phyloP scores from a whole-genome alignment of 1,284 basidiomycete species.

The Puccinia triticina region DNA sequence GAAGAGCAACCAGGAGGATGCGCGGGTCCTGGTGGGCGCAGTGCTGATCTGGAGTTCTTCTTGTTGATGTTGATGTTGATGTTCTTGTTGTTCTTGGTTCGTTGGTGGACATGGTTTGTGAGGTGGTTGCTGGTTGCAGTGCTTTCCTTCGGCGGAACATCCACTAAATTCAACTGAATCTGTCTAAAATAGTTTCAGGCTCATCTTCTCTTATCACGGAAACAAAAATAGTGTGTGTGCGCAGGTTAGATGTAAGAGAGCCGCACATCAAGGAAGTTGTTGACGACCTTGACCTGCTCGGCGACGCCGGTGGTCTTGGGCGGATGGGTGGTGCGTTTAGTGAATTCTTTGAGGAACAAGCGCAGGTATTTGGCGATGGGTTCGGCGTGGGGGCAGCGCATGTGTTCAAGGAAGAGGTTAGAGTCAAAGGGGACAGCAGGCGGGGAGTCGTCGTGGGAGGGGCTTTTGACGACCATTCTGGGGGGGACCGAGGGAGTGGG shows the following conservation, averaged over 20 bases:
- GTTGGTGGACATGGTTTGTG: no score
- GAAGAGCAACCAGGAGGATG: slow-evolving; percentile 30
- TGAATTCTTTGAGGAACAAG: slow-evolving; percentile 75
- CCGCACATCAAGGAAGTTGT: slow-evolving; percentile 78
- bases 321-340: slow-evolving; percentile 86
- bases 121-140: no score
- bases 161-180: no score
- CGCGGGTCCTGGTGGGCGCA: background rate
- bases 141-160: no score
- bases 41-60: background rate
- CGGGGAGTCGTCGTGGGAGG: background rate
- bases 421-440: slow-evolving; percentile 69
- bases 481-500: slow-evolving; percentile 17
- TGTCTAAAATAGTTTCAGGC: no score
- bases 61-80: background rate
- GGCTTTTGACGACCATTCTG: background rate
- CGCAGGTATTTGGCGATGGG: slow-evolving; percentile 72
- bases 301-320: slow-evolving; percentile 75
- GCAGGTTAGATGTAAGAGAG: no score
- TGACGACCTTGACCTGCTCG: slow-evolving; percentile 90
- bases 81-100: background rate
- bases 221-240: no score
- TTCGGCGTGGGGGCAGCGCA: slow-evolving; percentile 79
- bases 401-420: slow-evolving; percentile 84
- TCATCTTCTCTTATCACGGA: no score